A percentile compares a stretch with the other conserved stretches of the same genome.
Evolutionary conservation across 1,284 basidiomycete species (phyloP).

Genomic region (Malassezia dermatis): DNA sequence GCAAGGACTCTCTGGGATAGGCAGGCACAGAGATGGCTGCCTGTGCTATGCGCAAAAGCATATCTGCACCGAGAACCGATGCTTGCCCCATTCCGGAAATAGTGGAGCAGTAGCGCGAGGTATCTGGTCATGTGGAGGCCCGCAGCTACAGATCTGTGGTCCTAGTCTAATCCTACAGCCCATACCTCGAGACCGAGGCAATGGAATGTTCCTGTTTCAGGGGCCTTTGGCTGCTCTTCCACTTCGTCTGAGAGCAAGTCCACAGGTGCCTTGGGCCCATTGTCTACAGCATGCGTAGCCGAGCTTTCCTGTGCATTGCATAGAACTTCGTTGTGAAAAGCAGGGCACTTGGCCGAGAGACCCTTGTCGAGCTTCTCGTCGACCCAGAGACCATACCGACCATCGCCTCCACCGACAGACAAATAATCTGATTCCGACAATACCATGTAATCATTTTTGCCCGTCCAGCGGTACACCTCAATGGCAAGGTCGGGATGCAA

Average conservation of each 20-base stretch:
- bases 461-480: constrained; percentile 73
- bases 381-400: constrained; percentile 64
- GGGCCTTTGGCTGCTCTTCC: constrained; percentile 50
- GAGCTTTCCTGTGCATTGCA: constrained; percentile 50
- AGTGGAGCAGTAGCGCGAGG: not conserved
- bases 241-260: constrained; percentile 9
- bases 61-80: not conserved
- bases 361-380: constrained; percentile 72
- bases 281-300: constrained; percentile 5
- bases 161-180: constrained; percentile 54
- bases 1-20: not conserved
- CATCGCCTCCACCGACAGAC: constrained; percentile 39
- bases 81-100: not conserved
- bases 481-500: constrained; percentile 26
- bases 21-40: not conserved
- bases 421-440: constrained; percentile 57
- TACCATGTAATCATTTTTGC: constrained; percentile 78
- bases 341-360: constrained; percentile 69
- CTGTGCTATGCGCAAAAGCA: not conserved
- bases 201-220: constrained; percentile 59
- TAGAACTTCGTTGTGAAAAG: constrained; percentile 76
- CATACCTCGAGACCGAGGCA: constrained; percentile 79
- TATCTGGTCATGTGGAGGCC: not conserved
- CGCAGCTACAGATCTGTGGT: not conserved
- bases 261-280: not conserved